phyloP scores from a whole-genome alignment of 2,329 filamentous ascomycete genomes.

The Fusarium oxysporum region DNA sequence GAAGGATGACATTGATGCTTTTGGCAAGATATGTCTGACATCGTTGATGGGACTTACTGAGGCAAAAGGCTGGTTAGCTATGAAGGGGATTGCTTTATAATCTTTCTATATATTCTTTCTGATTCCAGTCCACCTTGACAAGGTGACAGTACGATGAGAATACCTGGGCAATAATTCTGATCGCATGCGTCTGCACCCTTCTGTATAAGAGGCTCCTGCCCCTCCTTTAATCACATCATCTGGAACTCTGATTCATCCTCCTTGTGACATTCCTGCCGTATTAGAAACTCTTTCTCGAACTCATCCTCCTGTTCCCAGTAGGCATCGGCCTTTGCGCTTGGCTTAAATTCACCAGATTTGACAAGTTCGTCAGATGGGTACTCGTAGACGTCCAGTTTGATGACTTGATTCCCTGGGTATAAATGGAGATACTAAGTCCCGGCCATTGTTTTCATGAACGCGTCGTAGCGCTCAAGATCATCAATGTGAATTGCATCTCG shows the following conservation, averaged over 20 bases:
- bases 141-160: too few species aligned
- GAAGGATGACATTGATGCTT: background rate
- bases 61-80: constrained; percentile 3
- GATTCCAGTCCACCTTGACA: too few species aligned
- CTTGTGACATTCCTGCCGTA: too few species aligned
- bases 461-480: background rate
- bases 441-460: background rate
- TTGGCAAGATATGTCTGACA: constrained; percentile 1
- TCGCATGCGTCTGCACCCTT: too few species aligned
- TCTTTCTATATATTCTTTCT: too few species aligned
- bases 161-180: too few species aligned
- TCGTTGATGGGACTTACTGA: background rate
- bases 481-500: background rate
- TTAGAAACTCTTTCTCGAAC: background rate
- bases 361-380: background rate
- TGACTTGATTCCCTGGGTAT: background rate
- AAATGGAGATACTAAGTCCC: background rate
- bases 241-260: too few species aligned
- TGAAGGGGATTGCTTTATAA: background rate
- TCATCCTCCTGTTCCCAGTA: background rate
- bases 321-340: background rate
- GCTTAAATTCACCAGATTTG: background rate
- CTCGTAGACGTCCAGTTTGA: background rate
- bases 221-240: background rate
- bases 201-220: too few species aligned